Base-by-base conservation (phyloP, 495 filamentous ascomycete genomes). In the Darksidea phi region DNA sequence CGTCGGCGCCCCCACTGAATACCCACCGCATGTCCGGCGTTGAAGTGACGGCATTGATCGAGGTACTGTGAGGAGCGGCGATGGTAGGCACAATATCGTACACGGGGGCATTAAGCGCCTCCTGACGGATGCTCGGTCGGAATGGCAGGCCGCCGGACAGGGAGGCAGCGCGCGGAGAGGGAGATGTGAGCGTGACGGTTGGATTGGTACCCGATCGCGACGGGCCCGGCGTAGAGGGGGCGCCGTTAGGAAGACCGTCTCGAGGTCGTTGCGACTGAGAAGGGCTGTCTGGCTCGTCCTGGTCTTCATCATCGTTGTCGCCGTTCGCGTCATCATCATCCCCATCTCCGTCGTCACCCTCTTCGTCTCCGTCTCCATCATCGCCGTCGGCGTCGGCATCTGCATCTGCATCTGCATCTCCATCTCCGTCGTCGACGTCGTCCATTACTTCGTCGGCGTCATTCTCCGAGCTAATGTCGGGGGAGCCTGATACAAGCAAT, bases 71-170 rank as follows among this genome's bases (percentile, higher is more conserved):
- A 3, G 94, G 94, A 1, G 94, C 94, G 13, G 94, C 94, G 72
- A 96, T 96, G 21, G 95, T 97, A 6, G 94, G 94, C 6, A 93
- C 87, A 42, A 99, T 96, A 73, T 99, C 94, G 79, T 97, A 99
- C 13, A 85, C 85, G 25, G 80, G 74, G n/a, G 95, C 94, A 7
- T 83, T 87, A 23, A 93, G 77, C 45, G 84, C 89, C 69, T 96
- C 95, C 26, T 86, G 74, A n/a, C 89, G 87, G 32, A 93, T 78
- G 41, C 75, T 82, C 0, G 88, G 91, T 28, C 84, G 84, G 75
- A 76, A 67, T 67, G 77, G 25, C 67, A 69, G 37, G 74, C 73
- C 58, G 71, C 76, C 66, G 54, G 77, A 70, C 25, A 76, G 64
- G n/a, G 74, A 76, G 25, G 71, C 76, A 3, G 81, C 81, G 17